phyloP scores from a whole-genome alignment of 2,329 filamentous ascomycete species.

The Verticillium tricorpus region DNA sequence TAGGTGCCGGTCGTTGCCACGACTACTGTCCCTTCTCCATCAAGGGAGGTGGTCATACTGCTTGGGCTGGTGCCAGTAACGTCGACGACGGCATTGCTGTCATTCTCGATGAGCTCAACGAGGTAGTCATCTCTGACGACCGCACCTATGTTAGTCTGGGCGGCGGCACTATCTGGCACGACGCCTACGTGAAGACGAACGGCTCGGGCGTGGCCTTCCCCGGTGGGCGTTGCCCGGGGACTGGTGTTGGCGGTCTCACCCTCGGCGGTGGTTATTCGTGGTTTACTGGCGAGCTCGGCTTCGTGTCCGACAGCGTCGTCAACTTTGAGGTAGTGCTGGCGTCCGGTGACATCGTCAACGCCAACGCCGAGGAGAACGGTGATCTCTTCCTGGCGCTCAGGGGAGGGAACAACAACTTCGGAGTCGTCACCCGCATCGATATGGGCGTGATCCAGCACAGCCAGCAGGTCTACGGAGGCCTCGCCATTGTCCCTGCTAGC shows the following conservation, averaged over 20 bases:
- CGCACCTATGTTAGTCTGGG: constrained; percentile 11
- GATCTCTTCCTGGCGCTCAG: constrained; percentile 11
- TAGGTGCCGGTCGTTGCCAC: background rate
- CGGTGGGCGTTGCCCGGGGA: constrained; percentile 16
- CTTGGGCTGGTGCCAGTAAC: constrained; percentile 7
- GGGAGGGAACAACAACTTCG: constrained; percentile 13
- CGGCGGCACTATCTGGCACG: constrained; percentile 15
- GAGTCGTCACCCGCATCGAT: constrained; percentile 10
- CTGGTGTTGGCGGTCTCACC: constrained; percentile 18
- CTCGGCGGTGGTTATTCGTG: constrained; percentile 20
- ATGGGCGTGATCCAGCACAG: constrained; percentile 1
- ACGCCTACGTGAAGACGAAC: constrained; percentile 15
- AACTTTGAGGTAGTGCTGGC: constrained; percentile 10
- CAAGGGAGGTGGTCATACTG: constrained; percentile 7
- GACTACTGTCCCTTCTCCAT: constrained; percentile 2
- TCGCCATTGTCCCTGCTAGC: constrained; percentile 29
- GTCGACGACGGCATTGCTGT: constrained; percentile 7
- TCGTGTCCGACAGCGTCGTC: constrained; percentile 18
- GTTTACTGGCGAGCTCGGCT: constrained; percentile 16
- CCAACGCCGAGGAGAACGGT: constrained; percentile 1
- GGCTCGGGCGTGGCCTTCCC: constrained; percentile 14
- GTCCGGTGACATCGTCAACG: constrained; percentile 8
- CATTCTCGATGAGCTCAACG: background rate
- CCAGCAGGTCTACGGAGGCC: constrained; percentile 22
- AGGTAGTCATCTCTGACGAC: constrained; percentile 10